Evolutionary conservation across 2,329 filamentous ascomycete species (phyloP), one percentile per base, ranked within the genome.

Genomic region (Colletotrichum eleusines): DNA sequence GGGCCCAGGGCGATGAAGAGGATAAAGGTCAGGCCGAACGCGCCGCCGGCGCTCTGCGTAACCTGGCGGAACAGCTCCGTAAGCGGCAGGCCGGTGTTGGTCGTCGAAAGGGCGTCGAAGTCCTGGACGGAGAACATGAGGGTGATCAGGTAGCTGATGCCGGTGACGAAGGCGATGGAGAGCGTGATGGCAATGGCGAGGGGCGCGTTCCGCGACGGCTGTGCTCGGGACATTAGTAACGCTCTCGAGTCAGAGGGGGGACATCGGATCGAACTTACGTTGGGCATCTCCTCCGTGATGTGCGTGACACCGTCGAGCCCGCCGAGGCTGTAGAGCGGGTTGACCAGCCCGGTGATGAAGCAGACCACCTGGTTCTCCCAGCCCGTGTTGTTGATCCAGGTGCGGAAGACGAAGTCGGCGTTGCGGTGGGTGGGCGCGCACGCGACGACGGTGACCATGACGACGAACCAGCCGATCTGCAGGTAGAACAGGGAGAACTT

Each of bases 61-160:
- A 81, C 84, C 72, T 84, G 83, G 12, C 79, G 78, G 75, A 84
- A 86, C 4, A 86, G 79, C 74, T 85, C 84, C 5, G 82, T 78
- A 20, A 85, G 77, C 0, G 84, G 84, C 8, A 85, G 78, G 1
- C 81, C 80, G 8, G 83, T 85, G 61, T 78, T 78, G 12, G 81
- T 84, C 5, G 75, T 75, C 63, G 82, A 78, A 0, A 88, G 78
- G 1, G 79, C 80, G 50, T 79, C 75, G 60, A 85, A 85, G 73
- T 86, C 81, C 55, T 84, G 83, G 57, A 87, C 82, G 1, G 81
- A 84, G 74, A 86, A 88, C 81, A 88, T 87, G 60, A 88, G 82
- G 9, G 81, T 79, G 35, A 88, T 80, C 2, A 86, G 78, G 73
- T 86, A 87, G n/a, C 81, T 79, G 16, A 87, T 74, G 5, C 84